These are phyloP conservation scores for Basipetospora chlamydospora DNA, from an alignment of 2,329 filamentous ascomycete genomes.

Conservation along the genomic window DNA sequence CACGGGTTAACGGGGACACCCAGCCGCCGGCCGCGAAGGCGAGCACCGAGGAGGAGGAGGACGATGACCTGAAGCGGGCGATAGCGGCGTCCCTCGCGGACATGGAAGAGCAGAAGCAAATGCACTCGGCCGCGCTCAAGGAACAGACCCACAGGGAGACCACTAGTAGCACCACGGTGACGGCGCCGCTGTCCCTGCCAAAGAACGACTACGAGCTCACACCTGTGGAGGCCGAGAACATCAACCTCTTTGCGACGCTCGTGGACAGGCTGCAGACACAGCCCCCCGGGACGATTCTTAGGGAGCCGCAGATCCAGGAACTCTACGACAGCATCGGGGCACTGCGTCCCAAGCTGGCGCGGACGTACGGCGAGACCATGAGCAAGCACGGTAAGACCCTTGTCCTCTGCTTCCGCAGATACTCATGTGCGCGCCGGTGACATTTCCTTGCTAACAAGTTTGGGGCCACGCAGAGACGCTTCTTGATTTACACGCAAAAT, in stretches of 20 bases:
- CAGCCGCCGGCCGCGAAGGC: constrained; percentile 1
- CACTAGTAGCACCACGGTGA: constrained; percentile 15
- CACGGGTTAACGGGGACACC: constrained; percentile 17
- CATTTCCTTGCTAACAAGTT: neutral
- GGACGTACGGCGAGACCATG: constrained; percentile 97
- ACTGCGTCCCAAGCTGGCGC: constrained; percentile 78
- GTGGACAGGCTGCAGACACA: constrained; percentile 93
- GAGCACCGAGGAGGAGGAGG: constrained; percentile 58
- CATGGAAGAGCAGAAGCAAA: constrained; percentile 96
- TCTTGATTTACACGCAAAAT: constrained; percentile 83
- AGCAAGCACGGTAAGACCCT: constrained; percentile 74
- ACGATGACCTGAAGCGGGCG: constrained; percentile 83
- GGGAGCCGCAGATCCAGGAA: constrained; percentile 95
- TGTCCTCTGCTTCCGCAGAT: neutral
- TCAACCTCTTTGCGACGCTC: constrained; percentile 85
- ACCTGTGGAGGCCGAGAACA: constrained; percentile 89
- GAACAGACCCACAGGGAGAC: constrained; percentile 50
- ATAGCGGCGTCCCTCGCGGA: constrained; percentile 90
- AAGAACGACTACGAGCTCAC: constrained; percentile 94
- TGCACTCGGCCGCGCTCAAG: constrained; percentile 71
- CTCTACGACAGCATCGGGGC: constrained; percentile 95
- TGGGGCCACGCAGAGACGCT: constrained; percentile 53
- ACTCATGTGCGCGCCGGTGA: neutral
- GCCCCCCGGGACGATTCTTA: constrained; percentile 85
- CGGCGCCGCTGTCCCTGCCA: constrained; percentile 45